Percentiles rank a stretch among this genome's conserved stretches.
phyloP scores from a whole-genome alignment of 2,329 filamentous ascomycete genomes.

The Rugonectria rugulosa region DNA sequence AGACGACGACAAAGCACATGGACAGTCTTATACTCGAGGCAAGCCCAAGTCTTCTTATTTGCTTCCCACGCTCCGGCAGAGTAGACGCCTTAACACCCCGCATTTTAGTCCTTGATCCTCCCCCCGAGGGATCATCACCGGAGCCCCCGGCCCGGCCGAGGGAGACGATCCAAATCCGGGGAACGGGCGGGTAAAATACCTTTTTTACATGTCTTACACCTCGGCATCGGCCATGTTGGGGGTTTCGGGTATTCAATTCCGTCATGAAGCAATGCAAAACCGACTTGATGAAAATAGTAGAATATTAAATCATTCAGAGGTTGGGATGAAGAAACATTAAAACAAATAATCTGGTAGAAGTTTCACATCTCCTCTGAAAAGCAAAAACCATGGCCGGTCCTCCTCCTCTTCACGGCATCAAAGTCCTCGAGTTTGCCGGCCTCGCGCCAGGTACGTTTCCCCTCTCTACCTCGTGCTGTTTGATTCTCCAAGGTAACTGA shows the following conservation, averaged over 20 bases:
- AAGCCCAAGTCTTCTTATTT: no score
- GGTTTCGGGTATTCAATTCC: no score
- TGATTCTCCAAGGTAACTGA: not conserved
- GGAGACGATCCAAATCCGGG: no score
- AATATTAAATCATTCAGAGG: no score
- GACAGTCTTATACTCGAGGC: no score
- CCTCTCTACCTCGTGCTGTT: not conserved
- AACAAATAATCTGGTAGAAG: no score
- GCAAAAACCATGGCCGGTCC: conserved; percentile 36
- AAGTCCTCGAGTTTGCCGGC: conserved; percentile 67
- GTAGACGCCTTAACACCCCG: conserved; percentile 7
- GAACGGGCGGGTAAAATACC: no score
- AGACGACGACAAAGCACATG: no score
- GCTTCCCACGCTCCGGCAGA: not conserved
- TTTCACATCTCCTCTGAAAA: not conserved
- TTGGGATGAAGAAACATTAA: no score
- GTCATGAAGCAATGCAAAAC: no score
- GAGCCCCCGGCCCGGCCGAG: conserved; percentile 9
- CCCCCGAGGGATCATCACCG: not conserved
- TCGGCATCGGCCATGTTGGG: no score
- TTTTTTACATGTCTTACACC: conserved; percentile 15
- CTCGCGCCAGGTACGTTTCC: conserved; percentile 64
- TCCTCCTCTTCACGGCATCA: conserved; percentile 57
- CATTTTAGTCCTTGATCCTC: not conserved
- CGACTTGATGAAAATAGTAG: no score